Base-by-base conservation (phyloP, 176 grass and related monocot species). In the Bolboschoenus planiculmis region DNA sequence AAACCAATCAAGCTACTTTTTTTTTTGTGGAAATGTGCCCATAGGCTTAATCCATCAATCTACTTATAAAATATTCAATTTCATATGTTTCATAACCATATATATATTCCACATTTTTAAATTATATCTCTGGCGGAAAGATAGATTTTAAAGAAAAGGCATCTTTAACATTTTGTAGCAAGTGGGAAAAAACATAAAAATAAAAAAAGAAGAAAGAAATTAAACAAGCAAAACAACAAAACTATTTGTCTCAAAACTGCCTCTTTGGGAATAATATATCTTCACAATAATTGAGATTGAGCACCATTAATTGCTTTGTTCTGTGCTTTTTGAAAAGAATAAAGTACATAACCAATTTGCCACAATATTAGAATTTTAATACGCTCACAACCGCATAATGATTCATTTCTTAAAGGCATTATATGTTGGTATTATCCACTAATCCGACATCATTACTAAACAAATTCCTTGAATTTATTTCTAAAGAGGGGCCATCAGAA, bases 301-400 rank as follows among this genome's bases (percentile, higher is more conserved):
- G 72, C 72, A 77, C 72, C 72, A 77, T 10, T n/a, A n/a, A n/a
- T n/a, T 53, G 14, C 72, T 77, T 77, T 77, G 72, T 53, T 77
- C 46, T 33, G 33, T 3, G 27, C 46, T 33, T 77, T n/a, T 77
- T 27, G 44, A 53, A 77, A 77, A 53, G 72, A 77, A 77, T 53
- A 80, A 60, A 43, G 54, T 58, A 80, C 78, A 61, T 1, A 47
- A 66, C 58, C 80, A 82, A 82, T 82, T 66, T 65, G 80, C 80
- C n/a, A 48, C 40, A 65, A 47, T 46, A 48, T 20, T 30, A 65
- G 2, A 82, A 82, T 60, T 48, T 18, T 44, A 43, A 44, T 29
- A 40, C 53, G 24, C 34, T 42, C 53, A 13, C 46, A 80, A 54
- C 79, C 36, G 14, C 34, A 64, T 39, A 62, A 64, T 65, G 57